Evolutionary conservation across 176 grass and related monocot genomes (phyloP), one percentile per base, ranked within the genome.

Genomic region (Pontederia crassipes): DNA sequence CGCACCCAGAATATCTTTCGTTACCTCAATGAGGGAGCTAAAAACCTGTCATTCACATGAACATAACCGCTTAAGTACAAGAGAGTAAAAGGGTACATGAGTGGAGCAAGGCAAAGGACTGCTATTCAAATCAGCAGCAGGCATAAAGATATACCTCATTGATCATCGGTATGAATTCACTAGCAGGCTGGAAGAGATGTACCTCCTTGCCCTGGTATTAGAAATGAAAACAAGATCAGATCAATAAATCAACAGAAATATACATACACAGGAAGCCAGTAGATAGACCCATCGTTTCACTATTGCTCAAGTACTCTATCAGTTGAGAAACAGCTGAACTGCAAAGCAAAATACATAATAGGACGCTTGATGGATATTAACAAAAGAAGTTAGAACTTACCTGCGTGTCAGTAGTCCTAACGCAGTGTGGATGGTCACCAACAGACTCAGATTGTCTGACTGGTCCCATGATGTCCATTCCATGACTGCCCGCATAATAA

Each of bases 401-500:
- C 78, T 75, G 64, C 57, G 68, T 57, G 56, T 82, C 61, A 55
- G 74, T 69, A 32, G 74, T 67, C 13, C 0, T 51, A 63, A 61
- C 59, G 48, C 48, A 60, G 17, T 49, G 54, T 47, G 59, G 32
- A 60, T 12, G 60, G 40, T 54, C 50, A 11, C 49, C 56, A 16
- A 68, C 56, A 15, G 71, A 48, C 40, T 67, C 45, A 73, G 74
- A 68, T 72, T 74, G 24, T 85, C 75, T 69, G 55, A 35, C 58
- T 29, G 84, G 83, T 67, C 82, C 66, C 64, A 83, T 78, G 76
- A 98, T 92, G 77, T 98, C 93, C 87, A 98, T 92, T 17, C 87
- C 93, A 77, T 98, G 93, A 59, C 93, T 98, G n/a, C 93, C 93
- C 52, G 93, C 87, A 59, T 97, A 97, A 52, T 82, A 85, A 29